phyloP scores from a whole-genome alignment of 768 basidiomycete genomes.

The Phaeotremella fagi region DNA sequence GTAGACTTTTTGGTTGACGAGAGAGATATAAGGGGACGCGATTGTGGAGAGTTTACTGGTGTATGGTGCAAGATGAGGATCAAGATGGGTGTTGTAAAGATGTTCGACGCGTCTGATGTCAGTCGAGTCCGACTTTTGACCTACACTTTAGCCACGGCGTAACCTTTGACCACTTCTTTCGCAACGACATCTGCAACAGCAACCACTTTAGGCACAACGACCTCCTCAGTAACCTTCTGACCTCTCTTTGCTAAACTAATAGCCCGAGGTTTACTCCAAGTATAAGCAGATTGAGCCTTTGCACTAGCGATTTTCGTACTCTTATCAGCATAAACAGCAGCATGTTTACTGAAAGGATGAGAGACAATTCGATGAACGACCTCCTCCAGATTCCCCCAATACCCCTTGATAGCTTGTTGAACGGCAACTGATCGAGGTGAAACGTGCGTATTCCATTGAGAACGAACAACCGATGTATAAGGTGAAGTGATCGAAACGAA shows the following conservation, averaged over 20 bases:
- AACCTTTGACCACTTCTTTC: constrained; percentile 15
- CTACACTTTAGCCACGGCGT: constrained; percentile 17
- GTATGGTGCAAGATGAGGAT: constrained; percentile 38
- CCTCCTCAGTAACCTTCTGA: constrained; percentile 20
- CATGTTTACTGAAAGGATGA: constrained; percentile 33
- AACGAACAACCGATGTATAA: constrained; percentile 18
- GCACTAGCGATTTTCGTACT: constrained; percentile 11
- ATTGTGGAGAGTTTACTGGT: constrained; percentile 10
- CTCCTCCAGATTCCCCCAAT: constrained; percentile 16
- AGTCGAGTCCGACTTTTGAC: constrained; percentile 8
- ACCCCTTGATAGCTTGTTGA: background rate
- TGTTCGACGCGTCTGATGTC: constrained; percentile 16
- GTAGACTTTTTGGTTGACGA: constrained; percentile 29
- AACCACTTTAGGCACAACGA: constrained; percentile 25
- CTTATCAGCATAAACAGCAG: constrained; percentile 19
- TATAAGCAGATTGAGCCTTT: constrained; percentile 21
- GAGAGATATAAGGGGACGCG: constrained; percentile 20
- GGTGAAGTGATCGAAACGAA: constrained; percentile 26
- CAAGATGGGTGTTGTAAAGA: constrained; percentile 29
- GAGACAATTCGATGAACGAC: background rate
- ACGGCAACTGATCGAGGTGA: constrained; percentile 27
- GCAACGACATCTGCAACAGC: constrained; percentile 10
- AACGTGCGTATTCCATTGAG: constrained; percentile 17
- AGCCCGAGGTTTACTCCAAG: constrained; percentile 26
- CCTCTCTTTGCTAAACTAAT: constrained; percentile 15